Conservation (phyloP, 345 rosid genomes). For the Theobroma cacao region DNA sequence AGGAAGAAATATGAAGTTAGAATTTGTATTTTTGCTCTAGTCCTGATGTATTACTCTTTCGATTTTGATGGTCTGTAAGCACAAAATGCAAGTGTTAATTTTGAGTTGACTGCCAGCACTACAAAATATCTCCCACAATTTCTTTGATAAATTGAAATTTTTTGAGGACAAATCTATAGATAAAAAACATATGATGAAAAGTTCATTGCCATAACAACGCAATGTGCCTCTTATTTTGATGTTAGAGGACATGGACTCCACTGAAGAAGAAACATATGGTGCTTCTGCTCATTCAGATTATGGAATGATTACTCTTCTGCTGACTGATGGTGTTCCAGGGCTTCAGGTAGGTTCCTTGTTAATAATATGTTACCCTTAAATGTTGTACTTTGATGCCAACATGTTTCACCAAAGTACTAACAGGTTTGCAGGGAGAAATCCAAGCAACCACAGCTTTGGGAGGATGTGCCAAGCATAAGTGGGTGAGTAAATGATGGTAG, state of each 20-base stretch:
- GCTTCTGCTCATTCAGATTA: slow-evolving; percentile 89
- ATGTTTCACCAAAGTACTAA: slow-evolving; percentile 1
- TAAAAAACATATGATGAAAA: not conserved
- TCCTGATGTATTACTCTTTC: not conserved
- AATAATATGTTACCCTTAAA: not conserved
- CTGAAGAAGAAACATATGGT: slow-evolving; percentile 54
- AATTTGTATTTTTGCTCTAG: no score
- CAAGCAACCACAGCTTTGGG: slow-evolving; percentile 58
- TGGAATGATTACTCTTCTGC: slow-evolving; percentile 80
- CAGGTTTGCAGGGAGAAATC: slow-evolving; percentile 77
- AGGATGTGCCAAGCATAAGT: slow-evolving; percentile 51
- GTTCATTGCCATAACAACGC: not conserved
- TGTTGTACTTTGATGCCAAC: not conserved
- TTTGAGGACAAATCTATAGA: no score
- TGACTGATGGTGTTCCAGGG: slow-evolving; percentile 78
- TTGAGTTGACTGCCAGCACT: not conserved
- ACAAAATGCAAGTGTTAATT: not conserved
- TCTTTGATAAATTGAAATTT: not conserved
- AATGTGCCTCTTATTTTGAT: slow-evolving; percentile 9
- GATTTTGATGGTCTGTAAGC: no score
- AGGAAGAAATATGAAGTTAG: not conserved
- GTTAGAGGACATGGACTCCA: slow-evolving; percentile 42
- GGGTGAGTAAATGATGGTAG: slow-evolving; percentile 46
- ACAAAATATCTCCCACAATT: not conserved
- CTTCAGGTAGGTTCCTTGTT: slow-evolving; percentile 56